These are phyloP conservation scores for Melampsora occidentalis DNA, from an alignment of 1,284 basidiomycete genomes.

Conservation along the genomic window DNA sequence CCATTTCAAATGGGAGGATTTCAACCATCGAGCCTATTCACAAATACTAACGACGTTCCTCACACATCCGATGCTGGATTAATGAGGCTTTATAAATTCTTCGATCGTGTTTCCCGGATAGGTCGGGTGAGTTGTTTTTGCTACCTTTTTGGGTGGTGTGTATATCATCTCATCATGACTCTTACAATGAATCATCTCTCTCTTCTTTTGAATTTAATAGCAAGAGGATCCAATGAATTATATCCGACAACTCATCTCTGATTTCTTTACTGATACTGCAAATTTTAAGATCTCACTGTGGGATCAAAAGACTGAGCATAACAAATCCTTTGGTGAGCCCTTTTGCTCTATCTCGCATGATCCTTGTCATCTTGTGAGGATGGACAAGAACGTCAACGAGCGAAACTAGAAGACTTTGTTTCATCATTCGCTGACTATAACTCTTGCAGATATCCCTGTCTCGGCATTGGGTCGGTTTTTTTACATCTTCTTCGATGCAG, in stretches of 20 bases:
- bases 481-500: slow-evolving; percentile 32
- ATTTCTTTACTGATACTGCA: slow-evolving; percentile 33
- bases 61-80: slow-evolving; percentile 19
- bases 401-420: background rate
- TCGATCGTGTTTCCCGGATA: slow-evolving; percentile 21
- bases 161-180: background rate
- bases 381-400: background rate
- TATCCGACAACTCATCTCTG: slow-evolving; percentile 20
- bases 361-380: background rate
- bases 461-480: slow-evolving; percentile 32
- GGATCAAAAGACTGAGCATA: slow-evolving; percentile 31
- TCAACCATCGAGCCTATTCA: too few relatives aligned
- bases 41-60: background rate
- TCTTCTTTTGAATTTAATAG: background rate
- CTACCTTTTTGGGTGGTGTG: slow-evolving; percentile 13
- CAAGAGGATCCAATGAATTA: slow-evolving; percentile 26
- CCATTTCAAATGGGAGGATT: too few relatives aligned
- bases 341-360: background rate
- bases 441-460: slow-evolving; percentile 27
- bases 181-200: background rate
- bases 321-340: slow-evolving; percentile 37
- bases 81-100: slow-evolving; percentile 36
- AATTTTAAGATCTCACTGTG: slow-evolving; percentile 39
- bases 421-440: background rate
- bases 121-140: slow-evolving; percentile 14